Conservation (phyloP, 352 stramenopile genomes). For the Globisporangium apiculatum region DNA sequence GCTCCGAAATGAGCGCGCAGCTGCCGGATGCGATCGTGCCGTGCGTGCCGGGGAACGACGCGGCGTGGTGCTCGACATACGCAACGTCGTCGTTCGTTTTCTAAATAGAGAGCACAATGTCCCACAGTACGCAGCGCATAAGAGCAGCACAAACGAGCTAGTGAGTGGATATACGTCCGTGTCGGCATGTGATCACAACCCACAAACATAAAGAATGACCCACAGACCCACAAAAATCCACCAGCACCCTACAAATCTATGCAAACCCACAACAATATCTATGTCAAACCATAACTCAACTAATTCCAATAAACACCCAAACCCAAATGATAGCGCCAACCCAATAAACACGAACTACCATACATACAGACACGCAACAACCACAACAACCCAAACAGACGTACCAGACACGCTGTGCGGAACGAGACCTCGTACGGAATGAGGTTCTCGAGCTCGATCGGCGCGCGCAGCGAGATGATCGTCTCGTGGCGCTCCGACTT, state of each 20-base stretch:
- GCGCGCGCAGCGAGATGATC: constrained; percentile 55
- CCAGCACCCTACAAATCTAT: too few species aligned
- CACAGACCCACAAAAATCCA: too few species aligned
- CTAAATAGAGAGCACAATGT: constrained; percentile 6
- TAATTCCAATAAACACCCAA: too few species aligned
- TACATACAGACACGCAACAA: constrained; percentile 5
- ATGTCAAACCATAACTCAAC: too few species aligned
- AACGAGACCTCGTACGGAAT: constrained; percentile 67
- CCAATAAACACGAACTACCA: background rate
- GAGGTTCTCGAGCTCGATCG: constrained; percentile 71
- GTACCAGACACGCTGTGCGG: constrained; percentile 63
- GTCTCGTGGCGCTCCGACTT: constrained; percentile 79
- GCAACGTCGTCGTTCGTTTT: constrained; percentile 61
- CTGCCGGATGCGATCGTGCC: constrained; percentile 51
- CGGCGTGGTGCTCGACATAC: constrained; percentile 57
- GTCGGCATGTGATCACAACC: too few species aligned
- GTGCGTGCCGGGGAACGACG: constrained; percentile 54
- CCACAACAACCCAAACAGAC: constrained; percentile 2
- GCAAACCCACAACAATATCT: too few species aligned
- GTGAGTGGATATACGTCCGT: too few species aligned
- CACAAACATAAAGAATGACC: too few species aligned
- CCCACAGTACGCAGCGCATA: too few species aligned
- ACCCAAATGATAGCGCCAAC: too few species aligned
- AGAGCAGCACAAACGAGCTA: too few species aligned
- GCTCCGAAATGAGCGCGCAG: constrained; percentile 46